Conservation (phyloP, 2,329 filamentous ascomycete species). For the Zymoseptoria crescenta region DNA sequence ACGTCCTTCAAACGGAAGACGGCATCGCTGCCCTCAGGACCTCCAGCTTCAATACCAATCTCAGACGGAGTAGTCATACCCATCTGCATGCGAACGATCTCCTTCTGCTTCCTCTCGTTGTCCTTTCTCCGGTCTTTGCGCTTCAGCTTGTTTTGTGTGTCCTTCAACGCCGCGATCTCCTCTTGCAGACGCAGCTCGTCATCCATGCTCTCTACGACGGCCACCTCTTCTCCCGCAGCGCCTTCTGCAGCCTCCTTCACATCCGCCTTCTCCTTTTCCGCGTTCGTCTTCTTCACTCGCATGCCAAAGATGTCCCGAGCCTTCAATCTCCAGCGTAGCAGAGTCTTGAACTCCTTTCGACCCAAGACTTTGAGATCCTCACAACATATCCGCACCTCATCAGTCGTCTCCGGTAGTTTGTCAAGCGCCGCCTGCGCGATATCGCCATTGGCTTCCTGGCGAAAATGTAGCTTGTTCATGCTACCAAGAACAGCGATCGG, state of each 20-base stretch:
- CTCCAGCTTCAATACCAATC: constrained; percentile 63
- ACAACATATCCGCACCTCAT: constrained; percentile 72
- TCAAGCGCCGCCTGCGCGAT: constrained; percentile 79
- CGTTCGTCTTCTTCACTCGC: constrained; percentile 57
- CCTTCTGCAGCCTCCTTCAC: constrained; percentile 31
- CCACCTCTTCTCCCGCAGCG: constrained; percentile 54
- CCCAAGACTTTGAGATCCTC: constrained; percentile 82
- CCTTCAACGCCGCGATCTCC: constrained; percentile 73
- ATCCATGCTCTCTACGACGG: constrained; percentile 82
- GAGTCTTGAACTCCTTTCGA: constrained; percentile 84
- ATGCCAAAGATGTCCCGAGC: constrained; percentile 89
- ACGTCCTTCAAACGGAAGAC: constrained; percentile 82
- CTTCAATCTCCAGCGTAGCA: constrained; percentile 82
- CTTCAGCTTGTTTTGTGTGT: constrained; percentile 66
- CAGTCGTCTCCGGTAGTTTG: constrained; percentile 77
- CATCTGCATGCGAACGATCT: constrained; percentile 93
- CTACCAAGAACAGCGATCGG: constrained; percentile 86
- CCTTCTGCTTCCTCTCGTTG: constrained; percentile 89
- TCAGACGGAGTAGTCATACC: constrained; percentile 95
- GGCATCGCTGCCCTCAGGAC: constrained; percentile 58
- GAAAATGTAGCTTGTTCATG: constrained; percentile 76
- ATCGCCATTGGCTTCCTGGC: constrained; percentile 66
- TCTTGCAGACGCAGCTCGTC: constrained; percentile 87
- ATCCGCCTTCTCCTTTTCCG: constrained; percentile 26
- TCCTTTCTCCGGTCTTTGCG: constrained; percentile 79